Conservation (phyloP, 2,329 filamentous ascomycete species). For the Shiraia sp. region DNA sequence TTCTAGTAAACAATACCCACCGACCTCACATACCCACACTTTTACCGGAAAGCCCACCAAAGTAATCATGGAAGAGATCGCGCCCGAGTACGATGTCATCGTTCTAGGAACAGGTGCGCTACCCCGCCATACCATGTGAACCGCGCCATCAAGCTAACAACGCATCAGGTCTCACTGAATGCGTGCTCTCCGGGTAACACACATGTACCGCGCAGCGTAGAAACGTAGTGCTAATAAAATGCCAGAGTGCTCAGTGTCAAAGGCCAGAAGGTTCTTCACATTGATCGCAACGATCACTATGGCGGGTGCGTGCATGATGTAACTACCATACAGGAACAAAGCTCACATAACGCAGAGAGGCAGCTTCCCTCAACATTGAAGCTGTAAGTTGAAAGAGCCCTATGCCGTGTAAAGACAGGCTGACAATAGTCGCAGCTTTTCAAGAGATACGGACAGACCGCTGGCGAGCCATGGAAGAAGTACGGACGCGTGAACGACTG, state of each 20-base stretch:
- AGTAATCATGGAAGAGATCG: slow-evolving; percentile 90
- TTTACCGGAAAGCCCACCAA: slow-evolving; percentile 12
- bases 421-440: slow-evolving; percentile 70
- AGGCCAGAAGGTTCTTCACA: slow-evolving; percentile 98
- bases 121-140: slow-evolving; percentile 41
- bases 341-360: slow-evolving; percentile 66
- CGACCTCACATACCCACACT: slow-evolving; percentile 20
- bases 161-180: slow-evolving; percentile 86
- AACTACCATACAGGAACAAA: slow-evolving; percentile 8
- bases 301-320: slow-evolving; percentile 72
- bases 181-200: slow-evolving; percentile 90
- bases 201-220: slow-evolving; percentile 1
- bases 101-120: slow-evolving; percentile 92
- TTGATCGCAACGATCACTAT: slow-evolving; percentile 98
- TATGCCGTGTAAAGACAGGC: slow-evolving; percentile 36
- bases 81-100: slow-evolving; percentile 97
- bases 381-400: slow-evolving; percentile 57
- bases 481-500: slow-evolving; percentile 96
- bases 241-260: slow-evolving; percentile 91
- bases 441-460: slow-evolving; percentile 91
- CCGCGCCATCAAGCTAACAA: slow-evolving; percentile 34
- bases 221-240: slow-evolving; percentile 15
- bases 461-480: slow-evolving; percentile 94
- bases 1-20: slow-evolving; percentile 25
- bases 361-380: slow-evolving; percentile 95